A percentile compares a stretch with the other conserved stretches of the same genome.
Conservation (phyloP, 108 stramenopile genomes). For the Skeletonema tropicum region DNA sequence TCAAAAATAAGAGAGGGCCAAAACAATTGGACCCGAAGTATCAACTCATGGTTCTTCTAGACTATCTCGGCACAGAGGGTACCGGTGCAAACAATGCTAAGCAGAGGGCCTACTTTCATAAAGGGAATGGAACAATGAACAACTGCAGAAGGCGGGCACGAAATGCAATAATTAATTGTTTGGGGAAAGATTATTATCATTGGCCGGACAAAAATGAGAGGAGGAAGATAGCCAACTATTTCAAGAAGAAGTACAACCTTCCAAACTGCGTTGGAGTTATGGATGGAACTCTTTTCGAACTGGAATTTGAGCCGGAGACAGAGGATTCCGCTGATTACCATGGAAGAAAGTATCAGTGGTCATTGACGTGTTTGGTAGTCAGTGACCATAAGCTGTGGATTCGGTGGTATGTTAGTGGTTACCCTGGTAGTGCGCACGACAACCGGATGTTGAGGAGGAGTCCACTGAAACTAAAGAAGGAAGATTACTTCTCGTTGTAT, state of each 20-base stretch:
- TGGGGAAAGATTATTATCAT: conserved; percentile 3
- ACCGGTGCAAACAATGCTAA: background rate
- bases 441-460: no score
- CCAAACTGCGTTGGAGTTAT: conserved; percentile 36
- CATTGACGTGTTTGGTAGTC: conserved; percentile 21
- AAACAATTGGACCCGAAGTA: conserved; percentile 18
- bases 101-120: conserved; percentile 2
- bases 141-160: background rate
- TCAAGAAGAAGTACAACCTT: conserved; percentile 12
- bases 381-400: conserved; percentile 31
- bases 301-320: conserved; percentile 22
- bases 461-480: no score
- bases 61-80: conserved; percentile 23
- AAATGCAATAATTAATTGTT: background rate
- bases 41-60: conserved; percentile 33
- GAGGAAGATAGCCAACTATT: conserved; percentile 9
- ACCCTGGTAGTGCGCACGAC: no score
- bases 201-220: conserved; percentile 44
- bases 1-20: conserved; percentile 16
- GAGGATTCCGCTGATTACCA: conserved; percentile 28
- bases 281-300: conserved; percentile 38
- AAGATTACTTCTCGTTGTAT: no score
- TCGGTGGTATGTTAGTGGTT: background rate
- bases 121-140: background rate
- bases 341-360: conserved; percentile 30